A percentile compares a stretch with the other conserved stretches of the same genome.
Conservation (phyloP, 352 stramenopile genomes). For the Pythium periplocum region DNA sequence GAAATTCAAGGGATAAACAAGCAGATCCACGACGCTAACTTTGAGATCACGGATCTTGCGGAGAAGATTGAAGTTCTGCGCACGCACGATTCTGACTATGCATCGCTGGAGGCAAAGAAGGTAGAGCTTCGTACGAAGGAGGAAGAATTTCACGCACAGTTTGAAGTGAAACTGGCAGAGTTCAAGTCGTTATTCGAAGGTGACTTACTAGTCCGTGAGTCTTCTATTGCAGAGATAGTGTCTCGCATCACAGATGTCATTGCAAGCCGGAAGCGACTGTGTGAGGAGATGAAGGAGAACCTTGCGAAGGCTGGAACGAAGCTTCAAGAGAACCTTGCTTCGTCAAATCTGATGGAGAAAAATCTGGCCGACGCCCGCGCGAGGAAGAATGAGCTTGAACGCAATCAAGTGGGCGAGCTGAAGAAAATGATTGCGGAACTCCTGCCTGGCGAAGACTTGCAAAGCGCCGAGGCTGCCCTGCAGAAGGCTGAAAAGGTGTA, state of each 20-base stretch:
- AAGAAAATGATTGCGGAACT: constrained; percentile 46
- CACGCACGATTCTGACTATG: constrained; percentile 36
- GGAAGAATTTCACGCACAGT: constrained; percentile 30
- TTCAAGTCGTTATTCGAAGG: constrained; percentile 25
- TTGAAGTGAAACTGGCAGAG: constrained; percentile 42
- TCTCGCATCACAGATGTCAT: no score
- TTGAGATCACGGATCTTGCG: constrained; percentile 37
- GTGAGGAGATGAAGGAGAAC: constrained; percentile 22
- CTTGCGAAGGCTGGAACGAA: constrained; percentile 25
- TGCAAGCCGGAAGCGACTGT: neutral
- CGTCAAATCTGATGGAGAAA: constrained; percentile 47
- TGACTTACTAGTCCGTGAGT: constrained; percentile 25
- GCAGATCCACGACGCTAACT: constrained; percentile 36
- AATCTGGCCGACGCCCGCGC: constrained; percentile 24
- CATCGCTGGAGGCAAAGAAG: constrained; percentile 43
- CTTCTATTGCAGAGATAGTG: constrained; percentile 1
- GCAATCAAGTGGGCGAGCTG: constrained; percentile 41
- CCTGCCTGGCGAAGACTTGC: constrained; percentile 32
- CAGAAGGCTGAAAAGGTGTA: constrained; percentile 54
- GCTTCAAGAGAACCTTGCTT: constrained; percentile 47
- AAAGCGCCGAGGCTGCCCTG: constrained; percentile 42
- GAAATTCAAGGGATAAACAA: constrained; percentile 43
- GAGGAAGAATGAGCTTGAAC: constrained; percentile 53
- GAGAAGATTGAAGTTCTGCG: constrained; percentile 54
- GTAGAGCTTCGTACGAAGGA: constrained; percentile 37